Evolutionary conservation across 805 yeast species (phyloP).

Genomic region (Deakozyma indianensis): DNA sequence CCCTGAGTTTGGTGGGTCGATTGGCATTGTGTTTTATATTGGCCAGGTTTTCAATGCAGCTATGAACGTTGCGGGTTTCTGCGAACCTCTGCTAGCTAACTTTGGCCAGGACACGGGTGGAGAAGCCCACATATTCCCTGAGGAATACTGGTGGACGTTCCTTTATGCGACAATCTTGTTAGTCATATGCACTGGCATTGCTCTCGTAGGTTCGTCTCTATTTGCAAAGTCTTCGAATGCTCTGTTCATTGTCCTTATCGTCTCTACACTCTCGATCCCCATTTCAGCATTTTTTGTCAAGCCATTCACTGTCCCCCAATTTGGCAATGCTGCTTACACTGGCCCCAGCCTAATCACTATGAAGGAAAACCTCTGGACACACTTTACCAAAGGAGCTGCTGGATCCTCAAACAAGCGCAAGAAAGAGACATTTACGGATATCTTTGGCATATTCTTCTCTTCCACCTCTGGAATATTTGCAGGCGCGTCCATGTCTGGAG

Average conservation of each 20-base stretch:
- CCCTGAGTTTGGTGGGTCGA: conserved; percentile 96
- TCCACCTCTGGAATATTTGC: conserved; percentile 98
- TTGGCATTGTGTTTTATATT: conserved; percentile 83
- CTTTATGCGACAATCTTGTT: conserved; percentile 58
- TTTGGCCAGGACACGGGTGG: conserved; percentile 53
- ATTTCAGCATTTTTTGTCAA: conserved; percentile 50
- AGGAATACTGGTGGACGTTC: conserved; percentile 54
- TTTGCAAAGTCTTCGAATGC: conserved; percentile 75
- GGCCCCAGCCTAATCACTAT: conserved; percentile 65
- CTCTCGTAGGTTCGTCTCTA: conserved; percentile 65
- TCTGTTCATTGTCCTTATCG: conserved; percentile 48
- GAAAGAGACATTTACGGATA: conserved; percentile 64
- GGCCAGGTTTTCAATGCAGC: conserved; percentile 88
- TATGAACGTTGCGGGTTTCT: conserved; percentile 87
- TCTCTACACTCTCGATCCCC: conserved; percentile 73
- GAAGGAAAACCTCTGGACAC: conserved; percentile 54
- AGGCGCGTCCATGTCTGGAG: conserved; percentile 98
- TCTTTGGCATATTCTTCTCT: conserved; percentile 94
- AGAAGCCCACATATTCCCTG: conserved; percentile 45
- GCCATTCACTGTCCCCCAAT: conserved; percentile 32
- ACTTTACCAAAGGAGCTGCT: conserved; percentile 81
- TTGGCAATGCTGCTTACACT: conserved; percentile 31
- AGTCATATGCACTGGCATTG: conserved; percentile 56
- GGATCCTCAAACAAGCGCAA: conserved; percentile 48
- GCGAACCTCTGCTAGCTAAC: conserved; percentile 76